Conservation (phyloP, 257 asterid species). For the Oldenlandia corymbosa region DNA sequence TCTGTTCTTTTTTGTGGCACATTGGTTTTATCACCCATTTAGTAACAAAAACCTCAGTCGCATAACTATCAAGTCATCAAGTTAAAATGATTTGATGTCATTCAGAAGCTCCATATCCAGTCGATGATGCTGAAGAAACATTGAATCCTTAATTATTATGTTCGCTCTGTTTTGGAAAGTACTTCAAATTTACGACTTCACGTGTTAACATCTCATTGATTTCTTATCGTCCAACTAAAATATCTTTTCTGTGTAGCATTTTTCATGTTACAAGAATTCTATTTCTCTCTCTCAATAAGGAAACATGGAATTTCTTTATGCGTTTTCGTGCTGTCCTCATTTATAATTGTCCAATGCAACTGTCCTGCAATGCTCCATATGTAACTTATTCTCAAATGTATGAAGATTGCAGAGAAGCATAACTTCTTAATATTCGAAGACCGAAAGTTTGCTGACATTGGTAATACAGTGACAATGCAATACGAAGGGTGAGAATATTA, state of each 20-base stretch:
- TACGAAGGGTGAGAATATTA: conserved; percentile 75
- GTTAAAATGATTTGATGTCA: neutral
- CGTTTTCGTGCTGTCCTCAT: neutral
- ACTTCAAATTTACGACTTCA: too few species aligned
- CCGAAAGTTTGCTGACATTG: conserved; percentile 97
- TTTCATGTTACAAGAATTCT: neutral
- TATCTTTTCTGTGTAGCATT: neutral
- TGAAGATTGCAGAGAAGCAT: conserved; percentile 87
- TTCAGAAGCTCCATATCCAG: neutral
- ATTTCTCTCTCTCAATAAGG: neutral
- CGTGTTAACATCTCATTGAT: neutral
- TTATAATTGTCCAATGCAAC: neutral
- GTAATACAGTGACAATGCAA: conserved; percentile 97
- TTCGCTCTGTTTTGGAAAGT: too few species aligned
- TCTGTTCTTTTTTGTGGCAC: neutral
- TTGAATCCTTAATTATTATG: too few species aligned
- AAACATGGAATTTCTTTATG: neutral
- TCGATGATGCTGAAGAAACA: neutral
- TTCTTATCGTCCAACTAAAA: neutral
- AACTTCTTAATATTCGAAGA: conserved; percentile 88
- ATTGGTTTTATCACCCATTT: neutral
- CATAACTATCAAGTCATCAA: neutral
- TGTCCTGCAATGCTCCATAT: neutral
- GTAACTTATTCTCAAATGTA: conserved; percentile 22
- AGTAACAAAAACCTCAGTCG: conserved; percentile 1